A percentile compares a stretch with the other conserved stretches of the same genome.
Evolutionary conservation across 345 rosid species (phyloP).

Genomic region (Syzygium jambos): DNA sequence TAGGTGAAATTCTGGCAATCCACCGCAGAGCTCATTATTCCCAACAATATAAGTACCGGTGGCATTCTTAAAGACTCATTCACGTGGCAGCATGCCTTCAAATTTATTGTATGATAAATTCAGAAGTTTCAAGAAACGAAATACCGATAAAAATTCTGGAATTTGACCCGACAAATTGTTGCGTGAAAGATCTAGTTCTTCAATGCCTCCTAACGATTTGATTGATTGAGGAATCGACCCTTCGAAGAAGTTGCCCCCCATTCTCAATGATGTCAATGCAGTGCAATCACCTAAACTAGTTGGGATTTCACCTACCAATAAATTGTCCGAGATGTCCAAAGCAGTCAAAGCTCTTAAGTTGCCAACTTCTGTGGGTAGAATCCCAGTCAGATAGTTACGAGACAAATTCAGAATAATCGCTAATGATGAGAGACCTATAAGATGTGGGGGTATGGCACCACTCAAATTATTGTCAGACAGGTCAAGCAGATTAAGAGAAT

Average conservation of each 20-base stretch:
- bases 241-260: neutral
- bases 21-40: neutral
- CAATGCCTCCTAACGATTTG: neutral
- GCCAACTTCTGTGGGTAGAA: neutral
- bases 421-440: neutral
- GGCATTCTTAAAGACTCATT: neutral
- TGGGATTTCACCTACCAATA: neutral
- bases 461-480: neutral
- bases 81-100: neutral
- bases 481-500: neutral
- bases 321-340: neutral
- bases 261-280: neutral
- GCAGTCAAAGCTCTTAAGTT: neutral
- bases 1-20: neutral
- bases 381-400: neutral
- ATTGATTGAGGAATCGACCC: neutral
- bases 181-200: neutral
- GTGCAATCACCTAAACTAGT: neutral
- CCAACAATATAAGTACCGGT: neutral
- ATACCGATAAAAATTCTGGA: neutral
- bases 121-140: neutral
- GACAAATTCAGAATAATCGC: neutral
- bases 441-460: neutral
- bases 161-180: neutral
- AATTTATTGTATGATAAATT: neutral